phyloP scores from a whole-genome alignment of 106 monocot genomes.

The Triglochin maritima region DNA sequence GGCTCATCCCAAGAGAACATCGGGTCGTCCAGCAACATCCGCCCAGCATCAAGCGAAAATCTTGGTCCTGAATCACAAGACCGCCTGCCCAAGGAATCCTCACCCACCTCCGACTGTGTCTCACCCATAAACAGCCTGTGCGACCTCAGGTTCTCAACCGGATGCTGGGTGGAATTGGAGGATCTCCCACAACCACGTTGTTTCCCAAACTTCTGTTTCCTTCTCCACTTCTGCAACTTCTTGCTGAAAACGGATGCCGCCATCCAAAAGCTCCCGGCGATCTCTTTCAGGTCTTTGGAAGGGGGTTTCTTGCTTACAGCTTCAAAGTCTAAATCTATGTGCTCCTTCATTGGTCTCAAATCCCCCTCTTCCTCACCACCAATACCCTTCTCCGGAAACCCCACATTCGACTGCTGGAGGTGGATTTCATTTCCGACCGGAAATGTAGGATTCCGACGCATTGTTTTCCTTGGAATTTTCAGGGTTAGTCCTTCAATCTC shows the following conservation, averaged over 20 bases:
- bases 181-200: not conserved
- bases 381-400: not conserved
- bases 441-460: no score
- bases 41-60: conserved; percentile 16
- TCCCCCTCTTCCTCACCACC: conserved; percentile 6
- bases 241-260: conserved; percentile 29
- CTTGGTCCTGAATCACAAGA: conserved; percentile 15
- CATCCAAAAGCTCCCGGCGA: conserved; percentile 25
- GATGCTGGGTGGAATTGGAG: not conserved
- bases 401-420: not conserved
- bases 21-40: conserved; percentile 21
- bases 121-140: not conserved
- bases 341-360: conserved; percentile 25
- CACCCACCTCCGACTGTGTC: conserved; percentile 13
- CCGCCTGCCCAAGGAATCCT: conserved; percentile 11
- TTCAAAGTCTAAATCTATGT: conserved; percentile 18
- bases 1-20: conserved; percentile 25
- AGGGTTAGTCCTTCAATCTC: no score
- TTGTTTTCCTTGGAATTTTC: no score
- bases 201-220: conserved; percentile 28
- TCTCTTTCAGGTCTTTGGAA: conserved; percentile 19
- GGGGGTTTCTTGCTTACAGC: conserved; percentile 6
- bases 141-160: no score
- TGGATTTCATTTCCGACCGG: no score
- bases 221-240: conserved; percentile 28